phyloP scores from a whole-genome alignment of 2,329 filamentous ascomycete species.

The Zasmidium cellare region DNA sequence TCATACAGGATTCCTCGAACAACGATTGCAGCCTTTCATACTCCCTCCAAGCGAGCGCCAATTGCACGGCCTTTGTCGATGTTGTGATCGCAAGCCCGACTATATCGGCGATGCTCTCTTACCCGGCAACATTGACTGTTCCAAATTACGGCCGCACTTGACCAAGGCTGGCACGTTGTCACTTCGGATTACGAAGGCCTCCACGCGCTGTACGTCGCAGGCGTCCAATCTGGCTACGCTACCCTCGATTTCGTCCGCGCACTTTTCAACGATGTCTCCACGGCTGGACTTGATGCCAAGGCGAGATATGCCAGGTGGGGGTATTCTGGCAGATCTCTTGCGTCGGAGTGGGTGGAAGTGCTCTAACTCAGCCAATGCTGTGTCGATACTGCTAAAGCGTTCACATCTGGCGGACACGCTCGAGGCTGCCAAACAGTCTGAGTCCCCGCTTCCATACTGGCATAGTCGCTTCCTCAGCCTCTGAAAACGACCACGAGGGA shows the following conservation, averaged over 20 bases:
- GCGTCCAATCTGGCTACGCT: slow-evolving; percentile 41
- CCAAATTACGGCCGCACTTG: slow-evolving; percentile 32
- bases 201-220: slow-evolving; percentile 41
- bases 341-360: slow-evolving; percentile 52
- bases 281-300: slow-evolving; percentile 4
- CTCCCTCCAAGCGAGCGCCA: slow-evolving; percentile 9
- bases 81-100: not conserved
- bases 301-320: slow-evolving; percentile 49
- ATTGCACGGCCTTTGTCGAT: not conserved
- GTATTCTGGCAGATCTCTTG: slow-evolving; percentile 55
- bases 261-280: slow-evolving; percentile 24
- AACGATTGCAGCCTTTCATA: slow-evolving; percentile 40
- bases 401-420: too few species aligned
- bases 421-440: too few species aligned
- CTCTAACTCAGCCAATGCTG: too few species aligned
- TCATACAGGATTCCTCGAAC: not conserved
- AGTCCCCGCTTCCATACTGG: too few species aligned
- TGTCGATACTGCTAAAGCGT: too few species aligned
- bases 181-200: slow-evolving; percentile 46
- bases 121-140: not conserved
- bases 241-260: slow-evolving; percentile 45
- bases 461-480: too few species aligned
- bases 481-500: too few species aligned
- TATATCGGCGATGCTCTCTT: not conserved
- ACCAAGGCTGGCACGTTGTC: slow-evolving; percentile 47